Percentiles rank a stretch among this genome's conserved stretches.
phyloP scores from a whole-genome alignment of 176 grass and related monocot genomes.

The Musa troglodytarum region DNA sequence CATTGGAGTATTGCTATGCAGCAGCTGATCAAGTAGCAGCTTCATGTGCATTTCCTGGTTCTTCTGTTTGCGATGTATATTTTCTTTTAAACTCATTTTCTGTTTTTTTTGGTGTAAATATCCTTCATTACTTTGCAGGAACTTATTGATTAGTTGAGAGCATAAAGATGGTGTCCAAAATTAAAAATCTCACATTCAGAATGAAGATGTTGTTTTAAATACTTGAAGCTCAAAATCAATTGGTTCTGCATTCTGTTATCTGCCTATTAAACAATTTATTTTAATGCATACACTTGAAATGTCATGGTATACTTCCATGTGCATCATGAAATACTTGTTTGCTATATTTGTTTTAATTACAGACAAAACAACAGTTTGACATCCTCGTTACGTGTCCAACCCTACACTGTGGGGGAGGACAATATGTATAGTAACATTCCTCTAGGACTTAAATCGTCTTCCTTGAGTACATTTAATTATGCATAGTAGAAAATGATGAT shows the following conservation, averaged over 20 bases:
- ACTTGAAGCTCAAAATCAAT: no score
- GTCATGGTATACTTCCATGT: not conserved
- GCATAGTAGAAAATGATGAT: no score
- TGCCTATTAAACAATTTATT: no score
- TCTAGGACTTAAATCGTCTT: no score
- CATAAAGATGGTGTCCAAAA: no score
- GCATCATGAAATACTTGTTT: not conserved
- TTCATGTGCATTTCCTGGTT: conserved; percentile 77
- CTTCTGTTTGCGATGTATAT: conserved; percentile 17
- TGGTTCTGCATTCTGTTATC: no score
- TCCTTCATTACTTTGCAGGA: not conserved
- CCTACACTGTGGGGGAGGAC: not conserved
- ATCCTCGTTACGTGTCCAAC: not conserved
- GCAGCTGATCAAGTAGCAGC: conserved; percentile 44
- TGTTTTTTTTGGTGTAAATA: not conserved
- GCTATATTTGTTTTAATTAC: not conserved
- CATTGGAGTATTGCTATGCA: conserved; percentile 80
- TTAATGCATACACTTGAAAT: no score
- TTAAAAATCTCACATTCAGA: no score
- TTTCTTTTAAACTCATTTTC: conserved; percentile 2
- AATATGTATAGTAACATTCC: not conserved
- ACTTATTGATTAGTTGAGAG: no score
- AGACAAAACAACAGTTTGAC: not conserved
- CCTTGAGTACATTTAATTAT: no score
- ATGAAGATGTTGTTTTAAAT: no score